Conservation (phyloP, 192 early-diverging fungal genomes). For the Rhizoclosmatium sp. region DNA sequence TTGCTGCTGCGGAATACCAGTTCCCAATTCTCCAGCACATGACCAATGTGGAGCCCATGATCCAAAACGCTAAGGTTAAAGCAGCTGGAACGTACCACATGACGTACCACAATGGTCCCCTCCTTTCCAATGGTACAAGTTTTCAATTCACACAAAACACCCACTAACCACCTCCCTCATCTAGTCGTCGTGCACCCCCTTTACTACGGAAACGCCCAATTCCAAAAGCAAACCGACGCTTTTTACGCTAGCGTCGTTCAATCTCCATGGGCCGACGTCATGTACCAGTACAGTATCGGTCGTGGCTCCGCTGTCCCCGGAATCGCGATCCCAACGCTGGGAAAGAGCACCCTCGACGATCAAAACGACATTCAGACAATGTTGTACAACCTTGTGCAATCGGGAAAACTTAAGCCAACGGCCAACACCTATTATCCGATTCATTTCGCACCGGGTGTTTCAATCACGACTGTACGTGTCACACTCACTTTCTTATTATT, state of each 20-base stretch:
- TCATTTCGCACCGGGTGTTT: conserved; percentile 11
- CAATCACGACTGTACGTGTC: background rate
- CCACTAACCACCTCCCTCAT: background rate
- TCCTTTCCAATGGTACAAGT: conserved; percentile 29
- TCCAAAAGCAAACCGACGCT: conserved; percentile 3
- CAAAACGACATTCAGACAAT: conserved; percentile 1
- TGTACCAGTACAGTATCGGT: conserved; percentile 20
- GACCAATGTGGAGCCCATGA: no score
- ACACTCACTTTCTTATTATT: no score
- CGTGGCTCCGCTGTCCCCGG: background rate
- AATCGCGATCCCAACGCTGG: background rate
- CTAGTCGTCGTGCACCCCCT: conserved; percentile 30
- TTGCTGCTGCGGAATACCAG: no score
- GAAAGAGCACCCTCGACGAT: background rate
- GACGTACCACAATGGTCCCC: conserved; percentile 39
- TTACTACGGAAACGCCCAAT: conserved; percentile 22
- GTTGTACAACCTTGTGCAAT: conserved; percentile 5
- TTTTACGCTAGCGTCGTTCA: conserved; percentile 28
- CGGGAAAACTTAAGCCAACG: conserved; percentile 41
- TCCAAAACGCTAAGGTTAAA: background rate
- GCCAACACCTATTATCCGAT: conserved; percentile 49
- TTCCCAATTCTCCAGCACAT: no score
- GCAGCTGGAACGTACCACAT: conserved; percentile 11
- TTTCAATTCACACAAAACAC: background rate
- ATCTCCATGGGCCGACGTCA: conserved; percentile 3